These are phyloP conservation scores for Syzygium grande DNA, from an alignment of 345 rosid genomes.

Conservation along the genomic window DNA sequence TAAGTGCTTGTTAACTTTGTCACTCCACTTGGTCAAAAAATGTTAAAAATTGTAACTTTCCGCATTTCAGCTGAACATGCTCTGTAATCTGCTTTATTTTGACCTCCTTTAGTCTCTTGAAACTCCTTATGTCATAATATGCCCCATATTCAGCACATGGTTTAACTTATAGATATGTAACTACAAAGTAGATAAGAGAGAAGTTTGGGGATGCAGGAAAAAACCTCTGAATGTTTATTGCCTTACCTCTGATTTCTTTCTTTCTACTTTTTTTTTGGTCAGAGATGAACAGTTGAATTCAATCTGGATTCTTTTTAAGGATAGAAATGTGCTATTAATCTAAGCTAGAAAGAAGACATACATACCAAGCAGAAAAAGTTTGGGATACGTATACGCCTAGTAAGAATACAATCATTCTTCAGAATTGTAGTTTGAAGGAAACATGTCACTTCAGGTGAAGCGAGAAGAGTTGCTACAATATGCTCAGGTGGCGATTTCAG, in stretches of 20 bases:
- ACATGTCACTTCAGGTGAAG: slow-evolving; percentile 36
- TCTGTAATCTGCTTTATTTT: neutral
- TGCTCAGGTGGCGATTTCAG: slow-evolving; percentile 82
- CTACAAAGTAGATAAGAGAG: neutral
- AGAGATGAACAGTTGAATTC: neutral
- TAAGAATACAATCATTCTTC: neutral
- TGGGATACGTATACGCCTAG: neutral
- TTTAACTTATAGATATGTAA: neutral
- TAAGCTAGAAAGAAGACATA: neutral
- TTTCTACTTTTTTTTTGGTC: neutral
- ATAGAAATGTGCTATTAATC: neutral
- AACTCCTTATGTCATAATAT: neutral
- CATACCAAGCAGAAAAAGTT: neutral
- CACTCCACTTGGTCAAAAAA: neutral
- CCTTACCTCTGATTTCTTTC: neutral
- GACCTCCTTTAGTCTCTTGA: neutral
- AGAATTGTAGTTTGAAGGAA: neutral
- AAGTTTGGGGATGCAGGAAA: neutral
- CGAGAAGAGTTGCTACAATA: slow-evolving; percentile 82
- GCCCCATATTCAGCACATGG: neutral
- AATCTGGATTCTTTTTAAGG: neutral
- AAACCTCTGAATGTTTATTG: neutral
- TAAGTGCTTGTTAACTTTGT: neutral
- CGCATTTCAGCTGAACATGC: neutral
- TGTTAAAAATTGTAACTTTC: neutral